Evolutionary conservation across 129 eudicot species (phyloP), one percentile per base, ranked within the genome.

Genomic region (Chrysanthemum seticuspe): DNA sequence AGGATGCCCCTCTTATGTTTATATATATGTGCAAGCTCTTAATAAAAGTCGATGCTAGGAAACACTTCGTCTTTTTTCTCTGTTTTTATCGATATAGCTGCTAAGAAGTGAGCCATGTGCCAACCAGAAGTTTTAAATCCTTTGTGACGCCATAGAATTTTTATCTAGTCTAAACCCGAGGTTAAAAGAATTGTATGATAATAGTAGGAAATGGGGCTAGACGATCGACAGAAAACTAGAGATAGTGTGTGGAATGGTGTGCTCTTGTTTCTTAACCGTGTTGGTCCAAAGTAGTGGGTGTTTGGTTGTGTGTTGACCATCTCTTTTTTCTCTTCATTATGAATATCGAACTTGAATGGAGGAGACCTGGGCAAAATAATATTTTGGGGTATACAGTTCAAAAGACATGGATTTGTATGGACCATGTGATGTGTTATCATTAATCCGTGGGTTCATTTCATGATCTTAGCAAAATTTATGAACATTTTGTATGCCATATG

Each of bases 1-100:
- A 13, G 9, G 51, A 18, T 6, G 47, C 13, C 21, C 14, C 13
- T 76, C 69, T 67, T 58, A 68, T 76, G 75, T 76, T 76, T 64
- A 40, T 73, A 64, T 62, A 62, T 74, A 74, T 52, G 71, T 16
- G 62, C 65, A 52, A 55, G 72, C 14, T 59, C 44, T 54, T 9
- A 69, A 69, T 69, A 69, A 69, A 69, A 40, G 10, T n/a, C 27
- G 3, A 61, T 54, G 10, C 74, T 70, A 70, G 19, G 15, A 23
- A 54, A 53, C n/a, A 11, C 47, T 54, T 50, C n/a, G 16, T 49
- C 52, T 69, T 7, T 52, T 36, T 36, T 36, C 5, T 36, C 49
- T 27, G 73, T 68, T 68, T 27, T 14, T 70, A 21, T 51, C 25
- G 45, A 49, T 68, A 49, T 50, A 68, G 57, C 49, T 66, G 44